Evolutionary conservation across 108 stramenopile species (phyloP).

Genomic region (Craspedostauros australis): DNA sequence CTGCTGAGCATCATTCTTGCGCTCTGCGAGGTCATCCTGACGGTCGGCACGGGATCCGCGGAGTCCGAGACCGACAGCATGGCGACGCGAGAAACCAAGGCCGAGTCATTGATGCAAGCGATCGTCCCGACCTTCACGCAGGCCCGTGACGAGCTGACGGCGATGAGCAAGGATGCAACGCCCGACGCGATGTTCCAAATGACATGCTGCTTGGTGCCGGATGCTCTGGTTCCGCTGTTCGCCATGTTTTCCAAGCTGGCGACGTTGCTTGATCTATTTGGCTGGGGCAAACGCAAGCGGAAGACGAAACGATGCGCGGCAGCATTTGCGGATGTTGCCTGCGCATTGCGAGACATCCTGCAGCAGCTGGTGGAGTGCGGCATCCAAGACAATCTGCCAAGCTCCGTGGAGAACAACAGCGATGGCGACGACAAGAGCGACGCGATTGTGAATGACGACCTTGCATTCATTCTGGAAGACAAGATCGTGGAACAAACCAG

Average conservation of each 20-base stretch:
- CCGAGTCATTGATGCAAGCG: slow-evolving; percentile 3
- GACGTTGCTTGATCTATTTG: slow-evolving; percentile 42
- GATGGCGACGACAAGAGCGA: background rate
- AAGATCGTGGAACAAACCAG: slow-evolving; percentile 13
- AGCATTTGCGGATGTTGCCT: slow-evolving; percentile 43
- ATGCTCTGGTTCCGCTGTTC: slow-evolving; percentile 54
- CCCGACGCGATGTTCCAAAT: slow-evolving; percentile 10
- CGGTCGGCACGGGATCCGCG: slow-evolving; percentile 37
- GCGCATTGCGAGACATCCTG: slow-evolving; percentile 31
- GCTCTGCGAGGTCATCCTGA: slow-evolving; percentile 35
- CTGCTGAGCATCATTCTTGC: slow-evolving; percentile 23
- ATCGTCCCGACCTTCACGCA: slow-evolving; percentile 4
- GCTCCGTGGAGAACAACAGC: background rate
- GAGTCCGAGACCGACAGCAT: slow-evolving; percentile 22
- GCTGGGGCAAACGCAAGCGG: slow-evolving; percentile 75
- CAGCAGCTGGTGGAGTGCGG: slow-evolving; percentile 23
- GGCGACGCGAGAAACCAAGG: slow-evolving; percentile 21
- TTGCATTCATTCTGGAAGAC: slow-evolving; percentile 2
- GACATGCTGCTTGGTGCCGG: slow-evolving; percentile 47
- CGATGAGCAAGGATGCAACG: slow-evolving; percentile 8
- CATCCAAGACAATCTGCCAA: background rate
- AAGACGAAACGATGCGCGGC: slow-evolving; percentile 46
- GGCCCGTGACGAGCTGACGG: slow-evolving; percentile 3
- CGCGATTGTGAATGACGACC: slow-evolving; percentile 1
- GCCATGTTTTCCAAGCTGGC: slow-evolving; percentile 52